Evolutionary conservation across 176 grass and related monocot species (phyloP).

Genomic region (Juncus inflexus): DNA sequence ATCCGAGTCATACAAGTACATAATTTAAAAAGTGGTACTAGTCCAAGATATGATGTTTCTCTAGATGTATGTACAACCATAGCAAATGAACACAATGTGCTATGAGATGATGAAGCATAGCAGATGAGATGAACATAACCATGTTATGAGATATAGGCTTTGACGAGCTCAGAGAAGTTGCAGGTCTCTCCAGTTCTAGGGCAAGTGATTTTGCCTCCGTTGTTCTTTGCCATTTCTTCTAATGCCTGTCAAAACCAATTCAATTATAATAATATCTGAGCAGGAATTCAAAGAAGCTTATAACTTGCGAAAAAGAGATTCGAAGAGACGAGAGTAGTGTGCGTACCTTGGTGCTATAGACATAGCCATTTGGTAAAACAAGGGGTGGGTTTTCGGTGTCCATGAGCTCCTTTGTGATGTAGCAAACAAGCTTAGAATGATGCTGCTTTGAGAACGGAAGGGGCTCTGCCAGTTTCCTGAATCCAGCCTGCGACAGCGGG

Average conservation of each 20-base stretch:
- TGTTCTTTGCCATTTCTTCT: constrained; percentile 88
- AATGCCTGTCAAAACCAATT: constrained; percentile 51
- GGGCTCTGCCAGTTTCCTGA: constrained; percentile 77
- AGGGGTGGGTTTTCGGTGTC: constrained; percentile 91
- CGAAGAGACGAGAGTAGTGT: too few relatives aligned
- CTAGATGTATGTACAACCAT: constrained; percentile 21
- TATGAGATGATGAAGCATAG: constrained; percentile 1
- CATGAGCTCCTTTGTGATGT: constrained; percentile 96
- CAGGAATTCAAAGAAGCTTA: background rate
- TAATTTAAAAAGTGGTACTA: constrained; percentile 21
- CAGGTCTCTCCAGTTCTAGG: constrained; percentile 60
- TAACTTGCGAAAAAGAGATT: background rate
- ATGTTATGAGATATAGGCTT: constrained; percentile 71
- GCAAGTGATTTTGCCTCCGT: constrained; percentile 73
- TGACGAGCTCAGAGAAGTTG: constrained; percentile 65
- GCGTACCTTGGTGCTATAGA: constrained; percentile 84
- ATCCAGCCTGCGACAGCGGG: constrained; percentile 64
- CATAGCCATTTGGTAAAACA: constrained; percentile 86
- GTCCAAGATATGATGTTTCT: background rate
- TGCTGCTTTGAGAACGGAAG: constrained; percentile 87
- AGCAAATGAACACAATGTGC: too few relatives aligned
- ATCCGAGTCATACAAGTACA: background rate
- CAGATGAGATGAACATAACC: constrained; percentile 8
- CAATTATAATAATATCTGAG: background rate
- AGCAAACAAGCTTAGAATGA: constrained; percentile 93